Conservation (phyloP, 495 filamentous ascomycete species). For the Penicillium robsamsonii region DNA sequence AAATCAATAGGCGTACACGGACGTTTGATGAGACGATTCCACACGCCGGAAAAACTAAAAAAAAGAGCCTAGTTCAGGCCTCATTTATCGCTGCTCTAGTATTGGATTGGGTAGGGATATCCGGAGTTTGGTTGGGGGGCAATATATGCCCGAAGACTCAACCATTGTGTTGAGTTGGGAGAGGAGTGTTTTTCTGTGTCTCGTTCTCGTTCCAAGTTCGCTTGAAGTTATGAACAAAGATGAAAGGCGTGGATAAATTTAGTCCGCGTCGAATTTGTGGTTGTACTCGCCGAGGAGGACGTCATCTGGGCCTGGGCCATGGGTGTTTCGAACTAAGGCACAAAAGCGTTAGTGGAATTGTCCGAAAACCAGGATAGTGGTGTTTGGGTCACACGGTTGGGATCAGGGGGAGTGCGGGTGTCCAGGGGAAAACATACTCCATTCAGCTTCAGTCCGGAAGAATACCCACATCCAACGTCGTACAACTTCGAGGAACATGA, state of each 20-base stretch:
- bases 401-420: slow-evolving; percentile 2
- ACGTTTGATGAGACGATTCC: background rate
- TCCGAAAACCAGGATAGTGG: background rate
- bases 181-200: slow-evolving; percentile 18
- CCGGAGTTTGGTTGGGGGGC: background rate
- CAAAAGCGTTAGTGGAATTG: background rate
- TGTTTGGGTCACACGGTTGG: background rate
- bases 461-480: slow-evolving; percentile 97
- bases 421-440: slow-evolving; percentile 51
- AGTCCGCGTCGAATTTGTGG: slow-evolving; percentile 53
- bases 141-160: background rate
- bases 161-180: slow-evolving; percentile 1
- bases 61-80: too few species aligned
- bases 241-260: slow-evolving; percentile 13
- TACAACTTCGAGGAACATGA: slow-evolving; percentile 81
- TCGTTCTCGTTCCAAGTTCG: slow-evolving; percentile 20
- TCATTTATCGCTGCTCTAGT: slow-evolving; percentile 7
- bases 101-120: slow-evolving; percentile 2
- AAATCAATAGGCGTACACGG: slow-evolving; percentile 10
- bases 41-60: slow-evolving; percentile 1
- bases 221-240: slow-evolving; percentile 8
- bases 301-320: slow-evolving; percentile 53
- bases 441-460: slow-evolving; percentile 91
- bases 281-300: slow-evolving; percentile 53
- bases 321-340: slow-evolving; percentile 51